A percentile compares a stretch with the other conserved stretches of the same genome.
phyloP scores from a whole-genome alignment of 2,329 filamentous ascomycete species.

The Dactylellina haptotyla region DNA sequence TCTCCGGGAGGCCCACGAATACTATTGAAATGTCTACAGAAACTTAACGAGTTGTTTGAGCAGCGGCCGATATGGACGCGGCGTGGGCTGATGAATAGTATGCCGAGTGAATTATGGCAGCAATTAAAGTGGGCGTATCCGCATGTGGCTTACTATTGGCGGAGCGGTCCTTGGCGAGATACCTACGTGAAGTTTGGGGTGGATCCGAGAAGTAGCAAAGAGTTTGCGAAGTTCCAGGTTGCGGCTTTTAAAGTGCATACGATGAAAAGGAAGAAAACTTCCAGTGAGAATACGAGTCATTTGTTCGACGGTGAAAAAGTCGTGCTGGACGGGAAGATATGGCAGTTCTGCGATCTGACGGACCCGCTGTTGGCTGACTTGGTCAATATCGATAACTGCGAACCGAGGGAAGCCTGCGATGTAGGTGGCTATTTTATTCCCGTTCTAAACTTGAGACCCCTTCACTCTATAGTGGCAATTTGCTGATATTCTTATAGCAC shows the following conservation, averaged over 20 bases:
- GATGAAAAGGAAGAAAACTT: slow-evolving; percentile 55
- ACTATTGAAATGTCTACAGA: slow-evolving; percentile 59
- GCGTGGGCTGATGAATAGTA: slow-evolving; percentile 78
- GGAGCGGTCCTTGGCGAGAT: slow-evolving; percentile 90
- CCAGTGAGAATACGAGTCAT: slow-evolving; percentile 36
- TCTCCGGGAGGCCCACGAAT: slow-evolving; percentile 63
- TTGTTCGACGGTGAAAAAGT: slow-evolving; percentile 40
- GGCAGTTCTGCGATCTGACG: slow-evolving; percentile 91
- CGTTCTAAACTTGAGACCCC: too few species aligned
- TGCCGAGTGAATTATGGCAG: slow-evolving; percentile 66
- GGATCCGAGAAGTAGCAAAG: slow-evolving; percentile 81
- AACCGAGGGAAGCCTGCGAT: slow-evolving; percentile 56
- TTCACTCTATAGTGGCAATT: too few species aligned
- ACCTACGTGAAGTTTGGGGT: slow-evolving; percentile 84
- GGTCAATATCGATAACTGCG: slow-evolving; percentile 71
- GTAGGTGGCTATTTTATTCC: slow-evolving; percentile 60
- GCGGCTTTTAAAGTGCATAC: slow-evolving; percentile 79
- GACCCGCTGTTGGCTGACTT: slow-evolving; percentile 78
- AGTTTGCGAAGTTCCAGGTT: slow-evolving; percentile 85
- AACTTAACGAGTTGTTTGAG: slow-evolving; percentile 73
- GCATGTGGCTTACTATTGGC: slow-evolving; percentile 91
- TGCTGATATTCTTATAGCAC: slow-evolving; percentile 18
- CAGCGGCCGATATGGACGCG: slow-evolving; percentile 87
- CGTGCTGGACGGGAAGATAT: slow-evolving; percentile 81
- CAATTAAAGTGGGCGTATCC: slow-evolving; percentile 77